Base-by-base conservation (phyloP, 2,329 filamentous ascomycete species). In the Cladorrhinum sp. region DNA sequence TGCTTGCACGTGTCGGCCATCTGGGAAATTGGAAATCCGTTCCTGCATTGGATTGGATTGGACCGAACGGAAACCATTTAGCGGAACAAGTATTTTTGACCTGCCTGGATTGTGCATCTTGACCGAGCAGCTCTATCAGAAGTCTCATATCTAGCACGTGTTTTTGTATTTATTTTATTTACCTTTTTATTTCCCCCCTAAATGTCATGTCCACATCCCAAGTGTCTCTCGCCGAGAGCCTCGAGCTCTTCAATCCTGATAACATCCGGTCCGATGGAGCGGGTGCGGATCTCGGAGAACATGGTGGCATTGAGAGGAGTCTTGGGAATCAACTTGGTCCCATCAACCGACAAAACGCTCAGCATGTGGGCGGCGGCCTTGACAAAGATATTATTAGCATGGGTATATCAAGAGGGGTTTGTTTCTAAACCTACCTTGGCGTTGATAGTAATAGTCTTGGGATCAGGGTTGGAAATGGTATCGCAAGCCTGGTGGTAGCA, bases 401-500 rank as follows among this genome's bases (percentile, higher is more conserved):
- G 25, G 25, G 25, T 29, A 10, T 29, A 10, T 5, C 4, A 29
- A 10, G 25, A 29, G 25, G 5, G 10, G 25, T 5, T 29, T 29
- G 25, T 5, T 10, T 7, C 4, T 16, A 23, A 7, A 1, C 58
- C 54, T 65, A 69, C 69, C 67, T 70, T 72, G 7, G 73, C 71
- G 49, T 74, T 75, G 9, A 67, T 65, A 1, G 72, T 73, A 20
- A 76, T 56, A 0, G 66, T 68, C 23, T 69, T 68, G 7, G 68
- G 64, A 51, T 74, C 70, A 2, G 70, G 64, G 51, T 75, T 75
- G 1, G 68, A 58, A 25, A 71, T 70, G 1, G 63, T 72, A 55
- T 76, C 74, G 56, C 74, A 76, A 0, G 55, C 67, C 56, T 71
- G 67, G 59, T 76, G 74, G 55, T 75, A 76, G 63, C 74, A 76